Evolutionary conservation across 1,284 basidiomycete species (phyloP).

Genomic region (Marasmius oreades): DNA sequence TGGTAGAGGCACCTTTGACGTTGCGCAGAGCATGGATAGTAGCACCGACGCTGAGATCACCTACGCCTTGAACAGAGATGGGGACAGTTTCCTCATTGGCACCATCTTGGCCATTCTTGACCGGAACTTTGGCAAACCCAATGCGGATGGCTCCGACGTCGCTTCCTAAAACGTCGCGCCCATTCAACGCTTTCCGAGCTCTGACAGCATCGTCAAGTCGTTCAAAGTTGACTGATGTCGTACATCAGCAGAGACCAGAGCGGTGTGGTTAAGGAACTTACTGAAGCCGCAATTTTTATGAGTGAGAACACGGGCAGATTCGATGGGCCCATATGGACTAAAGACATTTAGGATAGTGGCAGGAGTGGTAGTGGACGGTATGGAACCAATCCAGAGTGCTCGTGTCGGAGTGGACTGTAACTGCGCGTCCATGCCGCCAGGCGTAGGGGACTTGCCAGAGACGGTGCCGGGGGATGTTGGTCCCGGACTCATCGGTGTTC

Average conservation of each 20-base stretch:
- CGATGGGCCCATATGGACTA: constrained; percentile 95
- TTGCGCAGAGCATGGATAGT: constrained; percentile 82
- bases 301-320: constrained; percentile 91
- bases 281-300: constrained; percentile 97
- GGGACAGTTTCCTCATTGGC: constrained; percentile 58
- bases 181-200: constrained; percentile 92
- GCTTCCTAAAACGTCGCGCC: constrained; percentile 90
- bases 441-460: constrained; percentile 47
- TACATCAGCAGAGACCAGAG: constrained; percentile 12
- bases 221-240: constrained; percentile 85
- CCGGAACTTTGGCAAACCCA: constrained; percentile 94
- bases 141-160: constrained; percentile 96
- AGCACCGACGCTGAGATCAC: constrained; percentile 77
- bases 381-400: constrained; percentile 94
- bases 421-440: constrained; percentile 72
- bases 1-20: constrained; percentile 83
- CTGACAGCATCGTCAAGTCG: constrained; percentile 93
- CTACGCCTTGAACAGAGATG: constrained; percentile 72
- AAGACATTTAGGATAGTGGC: constrained; percentile 91
- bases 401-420: constrained; percentile 85
- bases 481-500: constrained; percentile 57
- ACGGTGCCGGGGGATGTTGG: constrained; percentile 59
- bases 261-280: constrained; percentile 35
- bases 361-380: constrained; percentile 90
- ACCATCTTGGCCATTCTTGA: constrained; percentile 76